phyloP scores from a whole-genome alignment of 2,329 filamentous ascomycete genomes.

The Neonectria punicea region DNA sequence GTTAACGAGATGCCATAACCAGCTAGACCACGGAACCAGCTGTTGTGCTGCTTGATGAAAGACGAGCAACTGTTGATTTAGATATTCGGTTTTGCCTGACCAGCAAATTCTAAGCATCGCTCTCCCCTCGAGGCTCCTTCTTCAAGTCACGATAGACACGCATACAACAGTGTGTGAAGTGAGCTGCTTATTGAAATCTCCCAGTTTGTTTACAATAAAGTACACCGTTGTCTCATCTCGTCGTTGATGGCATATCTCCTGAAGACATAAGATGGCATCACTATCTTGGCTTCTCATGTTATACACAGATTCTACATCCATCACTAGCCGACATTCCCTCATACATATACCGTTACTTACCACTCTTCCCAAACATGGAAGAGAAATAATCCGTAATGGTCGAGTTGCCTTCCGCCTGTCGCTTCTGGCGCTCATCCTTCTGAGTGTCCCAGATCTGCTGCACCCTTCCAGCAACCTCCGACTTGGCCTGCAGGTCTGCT shows the following conservation, averaged over 20 bases:
- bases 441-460: constrained; percentile 54
- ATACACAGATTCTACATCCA: constrained; percentile 36
- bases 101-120: too few relatives aligned
- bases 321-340: neutral
- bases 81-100: too few relatives aligned
- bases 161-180: neutral
- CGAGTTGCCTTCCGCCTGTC: constrained; percentile 46
- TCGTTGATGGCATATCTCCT: neutral
- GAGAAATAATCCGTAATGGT: constrained; percentile 46
- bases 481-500: constrained; percentile 70
- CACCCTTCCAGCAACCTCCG: constrained; percentile 69
- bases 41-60: neutral
- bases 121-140: too few relatives aligned
- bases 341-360: constrained; percentile 35
- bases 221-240: neutral
- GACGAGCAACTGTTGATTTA: too few relatives aligned
- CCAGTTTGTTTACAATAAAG: neutral
- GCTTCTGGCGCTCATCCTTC: constrained; percentile 65
- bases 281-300: constrained; percentile 13
- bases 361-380: constrained; percentile 43
- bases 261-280: neutral
- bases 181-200: neutral
- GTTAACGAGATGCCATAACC: constrained; percentile 55
- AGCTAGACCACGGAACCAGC: constrained; percentile 53
- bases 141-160: neutral